Evolutionary conservation across 2,329 filamentous ascomycete genomes (phyloP), one percentile per base, ranked within the genome.

Genomic region (Ploettnerulaceae sp.): DNA sequence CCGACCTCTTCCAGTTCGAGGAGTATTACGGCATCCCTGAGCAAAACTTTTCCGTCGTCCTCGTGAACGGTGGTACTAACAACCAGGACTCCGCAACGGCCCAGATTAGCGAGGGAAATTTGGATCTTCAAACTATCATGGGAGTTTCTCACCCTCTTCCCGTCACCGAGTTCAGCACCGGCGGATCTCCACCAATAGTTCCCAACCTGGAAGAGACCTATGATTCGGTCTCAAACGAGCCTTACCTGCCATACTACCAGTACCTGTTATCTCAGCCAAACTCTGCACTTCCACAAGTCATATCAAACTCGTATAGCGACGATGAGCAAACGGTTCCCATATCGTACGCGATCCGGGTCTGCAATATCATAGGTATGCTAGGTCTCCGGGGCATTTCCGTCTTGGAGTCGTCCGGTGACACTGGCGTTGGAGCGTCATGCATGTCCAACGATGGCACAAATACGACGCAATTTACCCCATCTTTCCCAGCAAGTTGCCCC

Each of bases 221-320:
- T 64, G 61, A 66, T 20, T 68, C 72, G 0, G 73, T 81, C 61
- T 71, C 70, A 53, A 86, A 86, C 62, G 83, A 87, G 66, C 81
- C 81, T 0, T 86, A 84, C 61, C 67, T 84, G 2, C 70, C 70
- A 9, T 84, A 76, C 68, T 67, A 84, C 4, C 70, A 75, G 39
- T 76, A 78, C 61, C 62, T 84, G 2, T 69, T 81, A 0, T 62
- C 66, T 1, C 73, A 76, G 47, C 57, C 62, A 17, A 65, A 75
- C 50, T 49, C 66, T 7, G 51, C 63, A 50, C 66, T 86, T 1
- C 81, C 82, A 0, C 73, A 79, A 36, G 75, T 81, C 7, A 73
- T 86, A 59, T 77, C 73, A 40, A 81, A 77, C 9, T 83, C 79
- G 0, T 86, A 86, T 60, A 81, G 78, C 32, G 82, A 86, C 48